A percentile compares a stretch with the other conserved stretches of the same genome.
These are phyloP conservation scores for Silene conica DNA, from an alignment of 148 eudicot species.

Conservation along the genomic window DNA sequence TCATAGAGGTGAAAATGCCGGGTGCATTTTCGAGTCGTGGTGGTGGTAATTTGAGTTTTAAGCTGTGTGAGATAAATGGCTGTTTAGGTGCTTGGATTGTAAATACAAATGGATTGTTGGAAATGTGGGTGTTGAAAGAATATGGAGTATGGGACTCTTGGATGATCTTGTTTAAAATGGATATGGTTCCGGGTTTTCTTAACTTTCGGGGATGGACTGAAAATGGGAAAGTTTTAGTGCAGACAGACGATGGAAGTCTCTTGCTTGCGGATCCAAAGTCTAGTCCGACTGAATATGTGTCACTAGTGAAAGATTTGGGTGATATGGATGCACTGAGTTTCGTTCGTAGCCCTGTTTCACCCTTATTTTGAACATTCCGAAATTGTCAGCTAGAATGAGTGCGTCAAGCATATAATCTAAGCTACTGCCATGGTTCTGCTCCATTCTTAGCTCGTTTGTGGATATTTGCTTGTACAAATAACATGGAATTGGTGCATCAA, in stretches of 20 bases:
- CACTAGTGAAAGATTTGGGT: constrained; percentile 24
- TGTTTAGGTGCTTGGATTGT: constrained; percentile 27
- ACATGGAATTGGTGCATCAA: not conserved
- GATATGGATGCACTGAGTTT: constrained; percentile 27
- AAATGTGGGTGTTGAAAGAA: constrained; percentile 26
- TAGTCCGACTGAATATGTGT: constrained; percentile 8
- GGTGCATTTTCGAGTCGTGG: constrained; percentile 2
- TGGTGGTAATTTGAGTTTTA: constrained; percentile 8
- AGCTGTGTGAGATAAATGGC: constrained; percentile 27
- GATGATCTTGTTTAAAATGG: constrained; percentile 21
- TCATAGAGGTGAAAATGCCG: constrained; percentile 26
- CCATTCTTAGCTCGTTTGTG: not conserved
- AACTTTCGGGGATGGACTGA: constrained; percentile 26
- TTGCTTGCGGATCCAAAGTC: constrained; percentile 24
- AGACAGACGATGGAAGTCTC: constrained; percentile 26
- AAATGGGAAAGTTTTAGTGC: constrained; percentile 26
- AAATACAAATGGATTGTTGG: constrained; percentile 19
- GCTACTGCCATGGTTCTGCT: not conserved
- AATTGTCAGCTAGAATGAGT: not conserved
- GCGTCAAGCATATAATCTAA: not conserved
- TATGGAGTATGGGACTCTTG: constrained; percentile 28
- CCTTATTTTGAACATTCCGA: constrained; percentile 7
- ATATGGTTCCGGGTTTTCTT: constrained; percentile 13
- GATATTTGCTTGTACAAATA: constrained; percentile 17
- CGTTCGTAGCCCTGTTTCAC: constrained; percentile 27